Percentiles rank a stretch among this genome's conserved stretches.
These are phyloP conservation scores for Lignosus rhinocerotis DNA, from an alignment of 1,284 basidiomycete species.

Conservation along the genomic window DNA sequence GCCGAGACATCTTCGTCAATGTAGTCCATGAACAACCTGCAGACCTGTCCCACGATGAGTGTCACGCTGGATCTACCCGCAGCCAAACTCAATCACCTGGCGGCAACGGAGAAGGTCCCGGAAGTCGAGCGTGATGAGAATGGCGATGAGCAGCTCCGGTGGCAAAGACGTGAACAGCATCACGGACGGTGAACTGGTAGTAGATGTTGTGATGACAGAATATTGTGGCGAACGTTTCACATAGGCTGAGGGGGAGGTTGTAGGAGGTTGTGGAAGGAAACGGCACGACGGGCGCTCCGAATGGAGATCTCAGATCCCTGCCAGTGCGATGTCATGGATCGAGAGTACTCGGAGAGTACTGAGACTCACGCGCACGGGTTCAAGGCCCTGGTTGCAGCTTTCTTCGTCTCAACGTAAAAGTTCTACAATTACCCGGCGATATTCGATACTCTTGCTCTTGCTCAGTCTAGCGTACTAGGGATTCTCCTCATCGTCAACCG, in stretches of 20 bases:
- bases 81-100: constrained; percentile 31
- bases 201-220: no score
- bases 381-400: neutral
- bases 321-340: neutral
- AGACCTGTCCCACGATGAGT: constrained; percentile 40
- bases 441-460: no score
- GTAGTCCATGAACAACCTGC: constrained; percentile 39
- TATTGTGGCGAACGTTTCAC: no score
- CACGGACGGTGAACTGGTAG: neutral
- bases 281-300: neutral
- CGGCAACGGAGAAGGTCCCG: constrained; percentile 41
- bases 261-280: no score
- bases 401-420: neutral
- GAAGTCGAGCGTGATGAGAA: constrained; percentile 33
- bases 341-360: neutral
- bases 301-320: neutral
- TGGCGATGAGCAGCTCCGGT: constrained; percentile 30
- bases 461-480: no score
- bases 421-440: neutral
- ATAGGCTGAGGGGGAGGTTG: neutral
- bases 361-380: no score
- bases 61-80: neutral
- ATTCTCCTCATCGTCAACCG: no score
- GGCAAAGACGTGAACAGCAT: constrained; percentile 22
- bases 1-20: constrained; percentile 40